Evolutionary conservation across 2,329 filamentous ascomycete genomes (phyloP), one percentile per base, ranked within the genome.

Genomic region (Colletotrichum sp.): DNA sequence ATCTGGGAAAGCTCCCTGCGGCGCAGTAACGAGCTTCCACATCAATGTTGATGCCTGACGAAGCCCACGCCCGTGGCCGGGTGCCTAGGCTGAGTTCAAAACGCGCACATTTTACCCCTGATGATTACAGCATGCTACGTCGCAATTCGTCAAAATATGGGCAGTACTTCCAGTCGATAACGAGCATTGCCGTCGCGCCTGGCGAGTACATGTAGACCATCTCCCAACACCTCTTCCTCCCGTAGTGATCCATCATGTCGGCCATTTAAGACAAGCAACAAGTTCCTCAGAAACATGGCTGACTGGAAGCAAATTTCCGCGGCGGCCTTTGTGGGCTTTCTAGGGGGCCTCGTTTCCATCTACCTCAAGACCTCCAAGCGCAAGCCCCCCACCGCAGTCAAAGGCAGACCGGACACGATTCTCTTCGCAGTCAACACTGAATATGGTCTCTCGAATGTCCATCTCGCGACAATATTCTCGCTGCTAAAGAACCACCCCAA

Each of bases 391-490:
- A 13, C 66, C 5, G 27, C 43, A 21, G 67, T 76, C 33, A 47
- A 69, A 27, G 79, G 79, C 6, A 69, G 68, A 11, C 80, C 81
- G 64, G 80, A 81, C 58, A 82, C 81, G 3, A 78, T 83, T 16
- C 79, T 85, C 12, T 81, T 84, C 70, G 59, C 84, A 47, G 78
- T 78, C 24, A 80, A 81, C 71, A 75, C 75, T 11, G 80, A 82
- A 11, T 78, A 79, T 64, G 83, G 84, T 33, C 77, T 83, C 11
- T 80, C 80, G 12, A 85, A 85, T 59, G 82, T 84, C 21, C 81
- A 81, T 66, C 72, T 85, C 15, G 82, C 83, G 6, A 83, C 83
- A 7, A 75, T 77, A n/a, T 78, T 78, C 2, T 80, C 82, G 0
- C 72, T 85, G 8, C 61, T 84, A 4, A 82, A 83, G 21, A 76